Evolutionary conservation across 73 alveolate genomes (phyloP), one percentile per base, ranked within the genome.

Genomic region (Breviolum minutum): DNA sequence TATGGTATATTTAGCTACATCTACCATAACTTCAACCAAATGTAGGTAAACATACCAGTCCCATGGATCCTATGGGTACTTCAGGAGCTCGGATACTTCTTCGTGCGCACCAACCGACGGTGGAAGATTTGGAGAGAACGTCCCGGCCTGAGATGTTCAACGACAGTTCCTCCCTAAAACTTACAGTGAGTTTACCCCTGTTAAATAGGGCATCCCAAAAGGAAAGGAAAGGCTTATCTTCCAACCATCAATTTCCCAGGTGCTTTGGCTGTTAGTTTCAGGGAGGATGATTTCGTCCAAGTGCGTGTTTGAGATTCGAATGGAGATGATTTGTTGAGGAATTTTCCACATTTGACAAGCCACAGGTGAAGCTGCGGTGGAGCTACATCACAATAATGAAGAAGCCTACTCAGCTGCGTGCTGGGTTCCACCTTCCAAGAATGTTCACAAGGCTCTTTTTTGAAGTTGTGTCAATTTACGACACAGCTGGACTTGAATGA

Each of bases 51-150:
- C n/a, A n/a, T n/a, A n/a, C n/a, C n/a, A n/a, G n/a, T n/a, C n/a
- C 9, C 2, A 22, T 71, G 32, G 27, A 10, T 10, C 22, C 80
- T 8, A 7, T 70, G 29, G 13, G 30, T 6, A 70, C 80, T 26
- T 71, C 29, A 92, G 98, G 98, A 92, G 69, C 60, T 76, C 24
- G 98, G 98, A 26, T n/a, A 22, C 90, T 61, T 92, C 61, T 68
- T 92, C 20, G 90, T 92, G 64, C 98, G 90, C 19, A 19, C 98
- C 6, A 90, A 90, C 24, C 19, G 80, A 32, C 98, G 98, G 20
- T 92, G 98, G 98, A 92, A 92, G 30, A 81, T 92, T 27, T 92
- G 98, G 98, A 54, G 90, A 84, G 98, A 92, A 27, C 74, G 98
- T 86, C 77, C 76, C 93, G n/a, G n/a, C n/a, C 17, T 14, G 54